Conservation (phyloP, 1,284 basidiomycete species). For the Schizopora paradoxa region DNA sequence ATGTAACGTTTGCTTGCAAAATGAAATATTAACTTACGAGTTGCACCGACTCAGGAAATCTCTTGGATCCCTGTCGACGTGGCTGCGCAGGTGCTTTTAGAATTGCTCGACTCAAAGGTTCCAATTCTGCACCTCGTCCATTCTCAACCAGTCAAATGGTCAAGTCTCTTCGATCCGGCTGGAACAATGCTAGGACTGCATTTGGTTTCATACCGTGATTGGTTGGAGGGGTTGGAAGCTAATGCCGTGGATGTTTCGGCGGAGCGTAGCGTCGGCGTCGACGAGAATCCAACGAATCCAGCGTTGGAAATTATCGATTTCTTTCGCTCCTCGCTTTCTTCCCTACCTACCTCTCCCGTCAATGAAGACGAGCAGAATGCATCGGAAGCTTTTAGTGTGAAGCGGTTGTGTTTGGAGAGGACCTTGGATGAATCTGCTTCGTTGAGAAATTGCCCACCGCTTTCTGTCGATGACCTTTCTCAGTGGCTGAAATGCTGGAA, state of each 20-base stretch:
- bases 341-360: no score
- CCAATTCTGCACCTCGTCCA: slow-evolving; percentile 25
- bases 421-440: no score
- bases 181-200: slow-evolving; percentile 21
- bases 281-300: slow-evolving; percentile 5
- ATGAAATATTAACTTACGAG: neutral
- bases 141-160: slow-evolving; percentile 25
- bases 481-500: no score
- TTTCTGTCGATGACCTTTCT: no score
- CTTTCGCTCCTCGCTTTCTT: slow-evolving; percentile 6
- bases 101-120: slow-evolving; percentile 11
- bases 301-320: slow-evolving; percentile 16
- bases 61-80: neutral
- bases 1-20: neutral
- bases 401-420: no score
- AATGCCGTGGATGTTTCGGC: neutral
- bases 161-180: slow-evolving; percentile 18
- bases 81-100: slow-evolving; percentile 15
- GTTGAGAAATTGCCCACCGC: no score
- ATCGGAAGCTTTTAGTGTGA: no score
- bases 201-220: slow-evolving; percentile 24
- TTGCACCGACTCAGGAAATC: neutral
- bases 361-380: no score
- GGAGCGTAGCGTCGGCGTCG: neutral
- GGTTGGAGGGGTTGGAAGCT: slow-evolving; percentile 20